These are phyloP conservation scores for Mycena crocata DNA, from an alignment of 768 basidiomycete species.

Conservation along the genomic window DNA sequence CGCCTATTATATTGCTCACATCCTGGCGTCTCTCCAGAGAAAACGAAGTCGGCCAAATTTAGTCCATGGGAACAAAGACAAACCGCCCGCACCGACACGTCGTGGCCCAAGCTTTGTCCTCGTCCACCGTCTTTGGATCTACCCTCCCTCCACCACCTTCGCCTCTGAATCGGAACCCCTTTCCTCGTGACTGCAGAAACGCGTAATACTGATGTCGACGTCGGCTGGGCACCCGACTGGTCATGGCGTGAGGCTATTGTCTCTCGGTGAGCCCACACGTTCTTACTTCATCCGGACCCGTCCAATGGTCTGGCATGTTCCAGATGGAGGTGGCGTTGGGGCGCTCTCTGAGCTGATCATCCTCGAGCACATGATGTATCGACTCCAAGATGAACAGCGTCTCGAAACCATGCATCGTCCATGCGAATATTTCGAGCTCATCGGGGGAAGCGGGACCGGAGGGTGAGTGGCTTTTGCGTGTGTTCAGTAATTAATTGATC, in stretches of 20 bases:
- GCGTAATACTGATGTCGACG: too few relatives aligned
- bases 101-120: too few relatives aligned
- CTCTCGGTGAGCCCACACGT: neutral
- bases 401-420: neutral
- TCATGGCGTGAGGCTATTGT: neutral
- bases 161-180: too few relatives aligned
- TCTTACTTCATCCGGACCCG: neutral
- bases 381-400: neutral
- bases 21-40: too few relatives aligned
- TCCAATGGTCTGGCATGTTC: neutral
- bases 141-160: too few relatives aligned
- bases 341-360: neutral
- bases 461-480: neutral
- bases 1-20: too few relatives aligned
- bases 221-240: too few relatives aligned
- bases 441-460: neutral
- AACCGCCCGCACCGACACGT: too few relatives aligned
- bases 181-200: too few relatives aligned
- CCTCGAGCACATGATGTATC: neutral
- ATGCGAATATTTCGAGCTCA: neutral
- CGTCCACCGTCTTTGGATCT: too few relatives aligned
- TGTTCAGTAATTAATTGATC: neutral
- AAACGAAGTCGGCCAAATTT: too few relatives aligned
- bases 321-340: neutral
- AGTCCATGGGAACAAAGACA: too few relatives aligned